Base-by-base conservation (phyloP, 1,284 basidiomycete genomes). In the Vanrija sp. region DNA sequence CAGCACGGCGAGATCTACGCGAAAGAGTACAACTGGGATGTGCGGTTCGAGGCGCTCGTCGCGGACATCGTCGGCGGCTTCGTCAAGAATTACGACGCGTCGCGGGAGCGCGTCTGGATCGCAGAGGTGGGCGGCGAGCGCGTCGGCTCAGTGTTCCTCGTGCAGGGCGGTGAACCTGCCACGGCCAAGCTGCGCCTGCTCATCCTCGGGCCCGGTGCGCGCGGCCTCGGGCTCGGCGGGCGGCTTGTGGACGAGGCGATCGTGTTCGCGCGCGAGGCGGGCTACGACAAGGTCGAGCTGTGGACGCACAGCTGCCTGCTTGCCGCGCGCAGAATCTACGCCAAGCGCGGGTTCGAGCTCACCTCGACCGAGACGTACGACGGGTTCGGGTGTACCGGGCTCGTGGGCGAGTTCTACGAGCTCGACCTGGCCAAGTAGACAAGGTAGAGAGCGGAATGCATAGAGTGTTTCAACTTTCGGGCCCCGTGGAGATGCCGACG, bases 241-340 rank as follows among this genome's bases (percentile, higher is more conserved):
- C 39, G 45, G 7, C 49, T 59, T 2, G 57, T 59, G 35, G 54
- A 59, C 31, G 48, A 38, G 37, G 37, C 41, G 8, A 38, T 59
- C 18, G 42, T 36, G 10, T 53, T 42, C 22, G 53, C 54, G 2
- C 41, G 51, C 23, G 51, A 46, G 6, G 24, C 18, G 20, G 54
- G 58, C 3, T 60, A 56, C 23, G 19, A 6, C 31, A 25, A 35
- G 15, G 19, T 60, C 39, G 54, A 53, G 39, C 49, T 60, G 24
- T 53, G 54, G 58, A 60, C 58, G 20, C 54, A 60, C 12, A 36
- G 20, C 20, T 27, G 35, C n/a, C 54, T 60, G 22, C 18, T 15
- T 8, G 48, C 46, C 10, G 58, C 58, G 4, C n/a, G 54, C 22
- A 7, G n/a, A 4, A 48, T 60, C 12, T 60, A 60, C 8, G 46